Percentiles rank a stretch among this genome's conserved stretches.
phyloP scores from a whole-genome alignment of 768 basidiomycete genomes.

The Crassisporium funariophilum region DNA sequence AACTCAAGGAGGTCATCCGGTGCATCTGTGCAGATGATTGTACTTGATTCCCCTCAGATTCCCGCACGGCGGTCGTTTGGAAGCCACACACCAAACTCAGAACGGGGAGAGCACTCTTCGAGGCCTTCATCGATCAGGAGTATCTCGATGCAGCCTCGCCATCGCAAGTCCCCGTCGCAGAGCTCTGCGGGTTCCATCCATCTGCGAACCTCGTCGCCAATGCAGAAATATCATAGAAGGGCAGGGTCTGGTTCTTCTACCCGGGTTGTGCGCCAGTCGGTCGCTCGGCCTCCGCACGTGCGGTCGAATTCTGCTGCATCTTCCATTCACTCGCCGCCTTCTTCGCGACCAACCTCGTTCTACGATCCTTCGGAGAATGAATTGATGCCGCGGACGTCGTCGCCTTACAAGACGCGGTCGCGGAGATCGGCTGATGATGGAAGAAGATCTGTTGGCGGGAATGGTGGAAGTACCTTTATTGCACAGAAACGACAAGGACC shows the following conservation, averaged over 20 bases:
- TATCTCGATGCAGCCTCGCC: slow-evolving; percentile 61
- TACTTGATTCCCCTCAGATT: slow-evolving; percentile 64
- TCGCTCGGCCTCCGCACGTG: slow-evolving; percentile 53
- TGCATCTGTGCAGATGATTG: slow-evolving; percentile 48
- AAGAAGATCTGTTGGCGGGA: slow-evolving; percentile 33
- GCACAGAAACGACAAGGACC: slow-evolving; percentile 82
- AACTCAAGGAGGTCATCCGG: slow-evolving; percentile 77
- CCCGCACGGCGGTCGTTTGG: slow-evolving; percentile 74
- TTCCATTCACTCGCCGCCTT: slow-evolving; percentile 73
- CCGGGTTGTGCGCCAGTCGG: slow-evolving; percentile 67
- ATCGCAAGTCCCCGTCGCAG: slow-evolving; percentile 75
- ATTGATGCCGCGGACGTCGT: slow-evolving; percentile 53
- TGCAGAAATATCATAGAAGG: slow-evolving; percentile 78
- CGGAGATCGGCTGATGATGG: slow-evolving; percentile 49
- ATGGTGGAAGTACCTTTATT: slow-evolving; percentile 61
- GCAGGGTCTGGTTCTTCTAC: slow-evolving; percentile 84
- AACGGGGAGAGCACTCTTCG: slow-evolving; percentile 75
- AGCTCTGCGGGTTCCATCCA: slow-evolving; percentile 74
- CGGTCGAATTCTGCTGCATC: slow-evolving; percentile 80
- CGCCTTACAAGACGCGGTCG: slow-evolving; percentile 59
- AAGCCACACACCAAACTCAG: slow-evolving; percentile 86
- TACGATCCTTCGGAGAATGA: slow-evolving; percentile 77
- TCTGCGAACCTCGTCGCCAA: slow-evolving; percentile 72
- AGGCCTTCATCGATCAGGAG: slow-evolving; percentile 88
- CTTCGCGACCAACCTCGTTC: slow-evolving; percentile 77